Conservation (phyloP, 2,329 filamentous ascomycete species). For the Colletotrichum paranaense region DNA sequence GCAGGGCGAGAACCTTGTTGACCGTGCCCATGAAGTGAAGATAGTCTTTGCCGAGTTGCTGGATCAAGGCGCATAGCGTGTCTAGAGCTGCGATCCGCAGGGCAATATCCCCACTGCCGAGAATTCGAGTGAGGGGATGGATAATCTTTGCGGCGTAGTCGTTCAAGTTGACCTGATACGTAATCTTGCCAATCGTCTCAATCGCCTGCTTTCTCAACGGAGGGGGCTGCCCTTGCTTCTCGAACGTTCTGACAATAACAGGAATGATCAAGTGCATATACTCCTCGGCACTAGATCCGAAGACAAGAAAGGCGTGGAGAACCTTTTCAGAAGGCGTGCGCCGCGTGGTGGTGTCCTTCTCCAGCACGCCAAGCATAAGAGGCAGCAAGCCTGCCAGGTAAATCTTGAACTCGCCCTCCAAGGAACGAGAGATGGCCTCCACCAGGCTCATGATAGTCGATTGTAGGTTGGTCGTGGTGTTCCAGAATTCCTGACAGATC, state of each 20-base stretch:
- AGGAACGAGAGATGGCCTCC: slow-evolving; percentile 90
- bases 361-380: slow-evolving; percentile 92
- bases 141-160: slow-evolving; percentile 98
- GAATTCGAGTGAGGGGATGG: slow-evolving; percentile 87
- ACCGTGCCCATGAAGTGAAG: slow-evolving; percentile 93
- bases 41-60: slow-evolving; percentile 95
- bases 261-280: slow-evolving; percentile 99
- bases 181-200: slow-evolving; percentile 93
- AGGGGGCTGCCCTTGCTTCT: slow-evolving; percentile 84
- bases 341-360: slow-evolving; percentile 82
- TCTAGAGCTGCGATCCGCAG: slow-evolving; percentile 88
- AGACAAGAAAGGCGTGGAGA: slow-evolving; percentile 93
- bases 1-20: slow-evolving; percentile 83
- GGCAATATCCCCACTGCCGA: slow-evolving; percentile 77
- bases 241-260: slow-evolving; percentile 93
- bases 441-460: slow-evolving; percentile 92
- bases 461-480: slow-evolving; percentile 81
- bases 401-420: slow-evolving; percentile 98
- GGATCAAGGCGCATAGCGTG: slow-evolving; percentile 93
- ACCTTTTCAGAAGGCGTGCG: slow-evolving; percentile 89
- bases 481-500: slow-evolving; percentile 92
- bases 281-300: slow-evolving; percentile 94
- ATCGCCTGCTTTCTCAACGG: slow-evolving; percentile 89
- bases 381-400: slow-evolving; percentile 91
- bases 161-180: slow-evolving; percentile 95